Evolutionary conservation across 495 filamentous ascomycete species (phyloP).

Genomic region (Penicillium roqueforti): DNA sequence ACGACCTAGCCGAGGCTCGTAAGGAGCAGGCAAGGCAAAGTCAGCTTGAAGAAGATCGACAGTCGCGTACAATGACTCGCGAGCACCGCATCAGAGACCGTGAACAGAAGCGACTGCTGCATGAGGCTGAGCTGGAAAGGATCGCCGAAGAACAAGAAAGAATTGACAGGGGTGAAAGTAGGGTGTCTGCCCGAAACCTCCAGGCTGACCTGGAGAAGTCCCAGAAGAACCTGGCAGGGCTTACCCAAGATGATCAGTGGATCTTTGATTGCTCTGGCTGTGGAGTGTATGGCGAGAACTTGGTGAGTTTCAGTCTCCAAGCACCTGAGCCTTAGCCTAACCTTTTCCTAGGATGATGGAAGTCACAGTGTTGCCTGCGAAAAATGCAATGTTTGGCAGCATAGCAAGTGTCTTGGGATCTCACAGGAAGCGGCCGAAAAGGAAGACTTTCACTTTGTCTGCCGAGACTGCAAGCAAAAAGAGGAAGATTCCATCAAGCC

Average conservation of each 20-base stretch:
- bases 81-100: constrained; percentile 81
- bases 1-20: constrained; percentile 59
- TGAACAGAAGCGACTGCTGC: constrained; percentile 70
- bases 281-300: constrained; percentile 78
- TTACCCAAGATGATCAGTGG: constrained; percentile 82
- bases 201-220: constrained; percentile 73
- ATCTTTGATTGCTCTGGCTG: constrained; percentile 89
- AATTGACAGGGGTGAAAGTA: constrained; percentile 55
- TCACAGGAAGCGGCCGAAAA: constrained; percentile 70
- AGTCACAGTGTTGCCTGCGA: constrained; percentile 94
- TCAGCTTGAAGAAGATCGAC: constrained; percentile 70
- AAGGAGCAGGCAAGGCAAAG: constrained; percentile 65
- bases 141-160: constrained; percentile 74
- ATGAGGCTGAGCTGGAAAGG: constrained; percentile 77
- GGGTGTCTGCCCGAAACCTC: constrained; percentile 73
- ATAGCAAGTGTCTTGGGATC: constrained; percentile 84
- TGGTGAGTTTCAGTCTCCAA: constrained; percentile 41
- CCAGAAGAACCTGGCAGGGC: constrained; percentile 64
- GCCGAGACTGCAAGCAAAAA: constrained; percentile 66
- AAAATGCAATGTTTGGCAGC: constrained; percentile 93
- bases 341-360: constrained; percentile 68
- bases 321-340: constrained; percentile 14
- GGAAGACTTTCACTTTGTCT: constrained; percentile 87
- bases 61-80: constrained; percentile 76
- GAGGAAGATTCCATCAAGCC: constrained; percentile 58